Evolutionary conservation across 2,329 filamentous ascomycete genomes (phyloP).

Genomic region (Penicillium sp.): DNA sequence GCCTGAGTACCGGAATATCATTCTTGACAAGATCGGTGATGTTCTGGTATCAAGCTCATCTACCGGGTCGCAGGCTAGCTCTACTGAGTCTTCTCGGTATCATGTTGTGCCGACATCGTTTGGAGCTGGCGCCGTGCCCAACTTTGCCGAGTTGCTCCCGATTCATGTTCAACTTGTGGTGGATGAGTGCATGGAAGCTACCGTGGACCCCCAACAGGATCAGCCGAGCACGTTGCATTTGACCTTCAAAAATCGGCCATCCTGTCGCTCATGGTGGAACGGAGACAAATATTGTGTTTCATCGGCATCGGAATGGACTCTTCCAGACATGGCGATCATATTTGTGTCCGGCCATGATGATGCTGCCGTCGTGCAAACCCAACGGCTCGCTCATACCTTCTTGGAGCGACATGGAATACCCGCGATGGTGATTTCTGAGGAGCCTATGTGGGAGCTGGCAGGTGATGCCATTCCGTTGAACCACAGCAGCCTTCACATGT

Average conservation of each 20-base stretch:
- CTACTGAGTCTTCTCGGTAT: conserved; percentile 44
- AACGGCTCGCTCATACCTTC: conserved; percentile 38
- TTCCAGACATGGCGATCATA: conserved; percentile 48
- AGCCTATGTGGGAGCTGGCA: conserved; percentile 40
- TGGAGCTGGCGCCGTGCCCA: conserved; percentile 44
- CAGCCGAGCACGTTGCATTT: conserved; percentile 36
- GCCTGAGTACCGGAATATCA: conserved; percentile 37
- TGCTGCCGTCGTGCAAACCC: conserved; percentile 26
- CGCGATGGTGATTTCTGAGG: conserved; percentile 45
- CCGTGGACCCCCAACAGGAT: conserved; percentile 22
- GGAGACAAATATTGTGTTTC: conserved; percentile 38
- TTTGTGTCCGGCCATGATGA: conserved; percentile 42
- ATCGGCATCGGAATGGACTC: conserved; percentile 42
- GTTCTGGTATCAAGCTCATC: conserved; percentile 44
- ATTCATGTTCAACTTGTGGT: conserved; percentile 49
- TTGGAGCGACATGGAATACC: conserved; percentile 46
- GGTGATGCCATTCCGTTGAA: conserved; percentile 39
- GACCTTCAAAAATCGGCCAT: conserved; percentile 39
- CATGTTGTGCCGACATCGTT: conserved; percentile 51
- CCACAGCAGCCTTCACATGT: conserved; percentile 43
- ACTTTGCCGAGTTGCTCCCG: conserved; percentile 49
- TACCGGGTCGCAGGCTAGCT: conserved; percentile 33
- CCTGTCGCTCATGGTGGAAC: conserved; percentile 39
- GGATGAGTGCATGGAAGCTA: conserved; percentile 45
- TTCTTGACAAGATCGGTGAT: conserved; percentile 50